phyloP scores from a whole-genome alignment of 2,329 filamentous ascomycete species.

The Calonectria naviculata region DNA sequence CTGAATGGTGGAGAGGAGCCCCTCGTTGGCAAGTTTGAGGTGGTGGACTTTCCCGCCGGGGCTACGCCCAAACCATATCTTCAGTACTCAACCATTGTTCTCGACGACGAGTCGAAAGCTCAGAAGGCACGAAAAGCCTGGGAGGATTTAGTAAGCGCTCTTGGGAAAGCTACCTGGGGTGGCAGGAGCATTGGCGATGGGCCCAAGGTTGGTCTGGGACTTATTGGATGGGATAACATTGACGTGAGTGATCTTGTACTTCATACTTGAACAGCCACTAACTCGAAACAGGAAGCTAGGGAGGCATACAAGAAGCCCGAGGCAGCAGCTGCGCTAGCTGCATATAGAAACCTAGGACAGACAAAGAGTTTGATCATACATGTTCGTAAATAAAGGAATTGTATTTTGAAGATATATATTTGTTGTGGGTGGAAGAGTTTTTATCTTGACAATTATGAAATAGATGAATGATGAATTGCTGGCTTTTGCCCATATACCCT shows the following conservation, averaged over 20 bases:
- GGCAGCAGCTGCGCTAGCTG: constrained; percentile 2
- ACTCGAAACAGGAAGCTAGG: constrained; percentile 2
- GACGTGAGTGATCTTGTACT: not conserved
- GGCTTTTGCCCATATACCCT: no score
- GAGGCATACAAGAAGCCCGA: constrained; percentile 15
- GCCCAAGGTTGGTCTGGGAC: not conserved
- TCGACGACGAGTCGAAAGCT: not conserved
- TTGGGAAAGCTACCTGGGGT: constrained; percentile 17
- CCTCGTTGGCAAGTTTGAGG: constrained; percentile 1
- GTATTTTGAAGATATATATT: no score
- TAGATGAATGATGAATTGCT: no score
- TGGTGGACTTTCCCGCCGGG: not conserved
- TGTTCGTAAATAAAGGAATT: not conserved
- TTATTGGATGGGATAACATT: constrained; percentile 22
- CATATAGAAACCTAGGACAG: constrained; percentile 16
- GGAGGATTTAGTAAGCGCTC: not conserved
- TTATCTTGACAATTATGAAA: no score
- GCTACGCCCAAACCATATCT: constrained; percentile 1
- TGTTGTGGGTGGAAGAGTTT: no score
- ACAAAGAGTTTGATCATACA: constrained; percentile 14
- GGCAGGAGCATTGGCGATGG: constrained; percentile 10
- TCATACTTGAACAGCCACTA: not conserved
- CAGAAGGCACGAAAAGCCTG: constrained; percentile 1
- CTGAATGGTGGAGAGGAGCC: not conserved
- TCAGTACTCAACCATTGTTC: constrained; percentile 13